Evolutionary conservation across 2,329 filamentous ascomycete genomes (phyloP).

Genomic region (Cordyceps cicadae): DNA sequence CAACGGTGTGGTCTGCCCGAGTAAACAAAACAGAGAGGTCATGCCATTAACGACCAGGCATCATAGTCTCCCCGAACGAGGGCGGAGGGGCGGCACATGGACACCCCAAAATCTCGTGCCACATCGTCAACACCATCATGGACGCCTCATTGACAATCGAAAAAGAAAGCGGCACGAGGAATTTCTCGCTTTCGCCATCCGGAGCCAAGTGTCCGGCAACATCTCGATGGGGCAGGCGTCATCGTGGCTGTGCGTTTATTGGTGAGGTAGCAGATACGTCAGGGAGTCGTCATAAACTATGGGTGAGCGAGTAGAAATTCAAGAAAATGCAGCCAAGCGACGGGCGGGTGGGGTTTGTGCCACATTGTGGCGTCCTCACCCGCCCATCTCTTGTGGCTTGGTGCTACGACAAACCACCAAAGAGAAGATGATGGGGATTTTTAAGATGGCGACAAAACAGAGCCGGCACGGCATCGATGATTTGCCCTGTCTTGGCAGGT

Average conservation of each 20-base stretch:
- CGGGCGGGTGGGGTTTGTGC: neutral
- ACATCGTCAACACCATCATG: neutral
- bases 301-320: neutral
- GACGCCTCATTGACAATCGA: neutral
- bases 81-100: neutral
- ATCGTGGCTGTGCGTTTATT: neutral
- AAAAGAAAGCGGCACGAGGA: neutral
- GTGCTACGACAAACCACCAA: neutral
- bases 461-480: neutral
- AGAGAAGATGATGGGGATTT: neutral
- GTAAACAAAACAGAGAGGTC: no score
- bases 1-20: no score
- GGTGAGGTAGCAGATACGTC: constrained; percentile 9
- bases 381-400: constrained; percentile 2
- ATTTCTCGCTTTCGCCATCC: neutral
- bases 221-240: constrained; percentile 10
- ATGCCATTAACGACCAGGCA: no score
- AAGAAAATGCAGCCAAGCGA: neutral
- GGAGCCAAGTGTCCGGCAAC: constrained; percentile 10
- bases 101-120: neutral
- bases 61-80: no score
- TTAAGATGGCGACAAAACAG: neutral
- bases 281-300: neutral
- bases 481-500: neutral
- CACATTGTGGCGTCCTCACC: constrained; percentile 7